These are phyloP conservation scores for Xerocomus brunneocitrinus DNA, from an alignment of 768 basidiomycete genomes.

Conservation along the genomic window DNA sequence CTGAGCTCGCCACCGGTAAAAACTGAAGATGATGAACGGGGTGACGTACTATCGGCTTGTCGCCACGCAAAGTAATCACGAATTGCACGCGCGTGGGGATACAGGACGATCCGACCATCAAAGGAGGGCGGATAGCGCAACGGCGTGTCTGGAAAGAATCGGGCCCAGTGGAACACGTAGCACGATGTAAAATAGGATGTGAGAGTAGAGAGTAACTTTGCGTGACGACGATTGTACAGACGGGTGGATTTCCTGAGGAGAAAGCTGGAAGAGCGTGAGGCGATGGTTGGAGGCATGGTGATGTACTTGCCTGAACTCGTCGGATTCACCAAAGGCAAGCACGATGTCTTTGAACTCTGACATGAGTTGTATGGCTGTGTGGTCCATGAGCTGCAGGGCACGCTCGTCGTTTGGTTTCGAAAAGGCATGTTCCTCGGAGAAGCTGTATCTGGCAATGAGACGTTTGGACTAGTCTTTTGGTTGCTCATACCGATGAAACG, in stretches of 20 bases:
- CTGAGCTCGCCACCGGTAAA: constrained; percentile 8
- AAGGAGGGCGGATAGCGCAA: constrained; percentile 87
- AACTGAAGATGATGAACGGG: not conserved
- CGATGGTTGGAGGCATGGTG: not conserved
- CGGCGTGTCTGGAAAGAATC: constrained; percentile 68
- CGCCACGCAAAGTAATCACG: constrained; percentile 96
- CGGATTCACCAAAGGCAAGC: constrained; percentile 92
- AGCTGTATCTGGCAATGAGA: constrained; percentile 41
- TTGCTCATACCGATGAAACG: constrained; percentile 76
- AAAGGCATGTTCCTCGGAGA: constrained; percentile 81
- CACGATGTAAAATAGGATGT: constrained; percentile 87
- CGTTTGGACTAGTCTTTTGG: not conserved
- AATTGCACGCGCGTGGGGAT: constrained; percentile 67
- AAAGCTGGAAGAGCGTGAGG: constrained; percentile 52
- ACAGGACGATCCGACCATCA: constrained; percentile 82
- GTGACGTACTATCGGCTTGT: constrained; percentile 83
- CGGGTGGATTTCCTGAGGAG: constrained; percentile 70
- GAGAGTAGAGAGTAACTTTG: constrained; percentile 82
- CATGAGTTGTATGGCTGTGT: constrained; percentile 80
- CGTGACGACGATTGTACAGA: constrained; percentile 79
- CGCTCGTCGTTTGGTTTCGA: constrained; percentile 87
- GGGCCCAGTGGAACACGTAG: constrained; percentile 83
- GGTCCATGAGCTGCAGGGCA: constrained; percentile 89
- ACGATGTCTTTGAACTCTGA: constrained; percentile 77
- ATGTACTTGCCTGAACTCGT: constrained; percentile 79